Evolutionary conservation across 768 basidiomycete species (phyloP).

Genomic region (Lactarius tabidus): DNA sequence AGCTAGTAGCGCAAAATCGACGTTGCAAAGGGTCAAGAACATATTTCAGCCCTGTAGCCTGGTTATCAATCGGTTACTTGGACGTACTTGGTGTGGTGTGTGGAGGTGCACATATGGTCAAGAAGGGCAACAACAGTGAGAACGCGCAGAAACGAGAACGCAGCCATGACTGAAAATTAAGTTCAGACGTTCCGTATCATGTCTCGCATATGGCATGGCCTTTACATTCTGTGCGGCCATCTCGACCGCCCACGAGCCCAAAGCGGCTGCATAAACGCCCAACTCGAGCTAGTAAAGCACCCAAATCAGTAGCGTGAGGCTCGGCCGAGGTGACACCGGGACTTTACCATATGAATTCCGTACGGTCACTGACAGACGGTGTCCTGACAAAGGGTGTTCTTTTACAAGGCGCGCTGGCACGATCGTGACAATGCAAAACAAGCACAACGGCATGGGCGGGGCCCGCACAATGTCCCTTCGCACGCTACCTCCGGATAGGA

Average conservation of each 20-base stretch:
- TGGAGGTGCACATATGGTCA: not conserved
- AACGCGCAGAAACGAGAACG: not conserved
- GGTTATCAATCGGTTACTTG: not conserved
- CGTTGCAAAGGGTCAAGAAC: not conserved
- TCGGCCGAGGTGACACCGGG: not conserved
- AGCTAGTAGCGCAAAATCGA: not conserved
- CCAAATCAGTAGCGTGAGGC: not conserved
- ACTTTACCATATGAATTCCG: conserved; percentile 7
- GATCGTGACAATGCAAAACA: no score
- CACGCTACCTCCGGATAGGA: no score
- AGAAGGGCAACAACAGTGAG: not conserved
- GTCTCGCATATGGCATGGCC: not conserved
- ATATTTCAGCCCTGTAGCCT: not conserved
- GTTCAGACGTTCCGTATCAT: not conserved
- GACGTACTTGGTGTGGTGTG: not conserved
- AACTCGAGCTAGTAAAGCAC: not conserved
- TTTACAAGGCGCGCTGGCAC: no score
- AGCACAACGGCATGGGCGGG: no score
- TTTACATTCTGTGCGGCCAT: not conserved
- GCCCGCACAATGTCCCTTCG: no score
- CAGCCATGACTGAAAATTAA: not conserved
- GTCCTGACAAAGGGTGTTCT: no score
- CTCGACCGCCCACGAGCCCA: conserved; percentile 3
- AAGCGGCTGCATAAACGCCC: not conserved
- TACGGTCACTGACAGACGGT: not conserved